Conservation (phyloP, 352 stramenopile genomes). For the Phytophthora nicotianae region DNA sequence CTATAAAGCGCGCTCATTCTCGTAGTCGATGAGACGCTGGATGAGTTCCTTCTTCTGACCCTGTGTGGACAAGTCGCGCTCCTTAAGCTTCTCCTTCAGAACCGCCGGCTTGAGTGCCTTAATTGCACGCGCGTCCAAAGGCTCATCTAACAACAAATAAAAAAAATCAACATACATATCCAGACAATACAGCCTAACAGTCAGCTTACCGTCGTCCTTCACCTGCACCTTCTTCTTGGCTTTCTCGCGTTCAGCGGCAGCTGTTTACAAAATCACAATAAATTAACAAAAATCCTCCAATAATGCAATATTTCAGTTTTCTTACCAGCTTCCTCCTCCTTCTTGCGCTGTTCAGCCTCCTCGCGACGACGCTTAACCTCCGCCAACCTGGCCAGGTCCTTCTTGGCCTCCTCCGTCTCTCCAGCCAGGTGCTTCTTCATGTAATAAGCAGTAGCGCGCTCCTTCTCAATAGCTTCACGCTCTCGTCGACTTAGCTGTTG, state of each 20-base stretch:
- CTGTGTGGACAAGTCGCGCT: constrained; percentile 81
- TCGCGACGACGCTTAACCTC: constrained; percentile 85
- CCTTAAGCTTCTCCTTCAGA: constrained; percentile 91
- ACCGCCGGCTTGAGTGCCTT: constrained; percentile 87
- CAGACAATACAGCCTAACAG: not conserved
- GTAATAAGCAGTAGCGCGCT: constrained; percentile 71
- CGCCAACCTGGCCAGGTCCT: constrained; percentile 77
- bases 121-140: constrained; percentile 81
- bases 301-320: not conserved
- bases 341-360: constrained; percentile 78
- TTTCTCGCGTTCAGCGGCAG: constrained; percentile 66
- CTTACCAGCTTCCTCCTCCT: constrained; percentile 77
- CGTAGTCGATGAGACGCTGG: constrained; percentile 88
- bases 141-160: constrained; percentile 54
- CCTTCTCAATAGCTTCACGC: constrained; percentile 88
- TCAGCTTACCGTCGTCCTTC: constrained; percentile 65
- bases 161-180: not conserved
- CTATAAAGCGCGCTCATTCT: constrained; percentile 87
- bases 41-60: constrained; percentile 91
- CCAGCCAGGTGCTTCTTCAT: constrained; percentile 86
- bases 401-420: constrained; percentile 88
- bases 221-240: constrained; percentile 62
- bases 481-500: constrained; percentile 85
- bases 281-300: constrained; percentile 1
- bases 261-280: constrained; percentile 28